phyloP scores from a whole-genome alignment of 352 stramenopile genomes.

The Phytopythium ostracodes region DNA sequence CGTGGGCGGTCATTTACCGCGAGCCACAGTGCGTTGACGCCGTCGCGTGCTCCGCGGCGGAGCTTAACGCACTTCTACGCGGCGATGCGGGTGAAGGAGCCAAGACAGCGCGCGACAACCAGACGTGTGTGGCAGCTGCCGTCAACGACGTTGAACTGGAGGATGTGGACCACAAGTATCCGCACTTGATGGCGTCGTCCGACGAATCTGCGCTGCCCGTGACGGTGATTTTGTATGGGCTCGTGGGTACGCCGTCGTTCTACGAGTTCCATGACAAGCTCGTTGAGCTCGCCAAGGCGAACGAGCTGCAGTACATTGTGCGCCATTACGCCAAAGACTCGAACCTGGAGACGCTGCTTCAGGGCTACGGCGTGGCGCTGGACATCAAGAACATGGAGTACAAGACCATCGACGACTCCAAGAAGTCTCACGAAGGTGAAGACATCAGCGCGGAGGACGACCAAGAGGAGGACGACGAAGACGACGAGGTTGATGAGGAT shows the following conservation, averaged over 20 bases:
- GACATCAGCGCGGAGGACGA: conserved; percentile 26
- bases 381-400: conserved; percentile 98
- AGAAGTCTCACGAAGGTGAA: conserved; percentile 42
- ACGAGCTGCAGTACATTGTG: conserved; percentile 77
- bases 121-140: conserved; percentile 56
- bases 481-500: conserved; percentile 50
- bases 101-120: conserved; percentile 12
- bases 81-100: conserved; percentile 12
- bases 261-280: conserved; percentile 67
- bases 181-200: conserved; percentile 22
- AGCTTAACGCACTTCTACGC: conserved; percentile 32
- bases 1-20: conserved; percentile 75
- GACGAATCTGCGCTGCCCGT: conserved; percentile 7
- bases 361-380: conserved; percentile 91
- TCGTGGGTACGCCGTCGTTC: conserved; percentile 63
- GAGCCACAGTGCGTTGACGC: conserved; percentile 54
- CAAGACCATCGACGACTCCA: conserved; percentile 93
- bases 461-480: conserved; percentile 24
- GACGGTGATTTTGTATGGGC: conserved; percentile 85
- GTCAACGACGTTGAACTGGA: conserved; percentile 65
- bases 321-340: conserved; percentile 74
- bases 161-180: conserved; percentile 70
- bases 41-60: conserved; percentile 55
- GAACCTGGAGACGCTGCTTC: conserved; percentile 68
- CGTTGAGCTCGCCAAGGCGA: conserved; percentile 44